Evolutionary conservation across 805 yeast genomes (phyloP).

Genomic region (Kurtzmaniella fragi): DNA sequence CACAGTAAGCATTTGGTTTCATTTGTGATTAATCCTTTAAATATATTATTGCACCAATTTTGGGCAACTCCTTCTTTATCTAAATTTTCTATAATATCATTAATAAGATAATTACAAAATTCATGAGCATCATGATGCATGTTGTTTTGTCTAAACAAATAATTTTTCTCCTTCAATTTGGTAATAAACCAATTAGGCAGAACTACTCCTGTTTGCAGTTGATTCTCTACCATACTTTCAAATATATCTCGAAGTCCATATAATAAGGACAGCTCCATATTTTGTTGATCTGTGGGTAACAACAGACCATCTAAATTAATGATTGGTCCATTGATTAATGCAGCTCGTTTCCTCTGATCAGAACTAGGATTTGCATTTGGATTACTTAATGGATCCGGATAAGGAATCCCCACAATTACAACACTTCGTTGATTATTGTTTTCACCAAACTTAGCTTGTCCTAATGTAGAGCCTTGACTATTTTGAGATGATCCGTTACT

Average conservation of each 20-base stretch:
- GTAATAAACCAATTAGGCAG: conserved; percentile 74
- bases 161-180: conserved; percentile 75
- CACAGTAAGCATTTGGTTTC: conserved; percentile 89
- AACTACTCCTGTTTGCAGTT: conserved; percentile 70
- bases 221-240: conserved; percentile 74
- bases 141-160: conserved; percentile 70
- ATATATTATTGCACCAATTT: conserved; percentile 62
- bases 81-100: conserved; percentile 58
- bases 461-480: too few species aligned
- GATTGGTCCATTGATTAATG: conserved; percentile 77
- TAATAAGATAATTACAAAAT: conserved; percentile 80
- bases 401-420: conserved; percentile 37
- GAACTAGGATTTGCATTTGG: conserved; percentile 40
- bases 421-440: conserved; percentile 25
- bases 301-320: conserved; percentile 71
- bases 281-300: conserved; percentile 31
- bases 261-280: conserved; percentile 25
- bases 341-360: conserved; percentile 75
- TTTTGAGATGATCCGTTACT: neutral
- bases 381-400: conserved; percentile 29
- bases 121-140: conserved; percentile 99
- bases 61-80: conserved; percentile 29
- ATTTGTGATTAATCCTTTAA: conserved; percentile 80
- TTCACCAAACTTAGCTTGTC: conserved; percentile 18
- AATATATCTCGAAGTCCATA: conserved; percentile 80